Percentiles rank a stretch among this genome's conserved stretches.
These are phyloP conservation scores for Penicillium sp. DNA, from an alignment of 2,329 filamentous ascomycete species.

Conservation along the genomic window DNA sequence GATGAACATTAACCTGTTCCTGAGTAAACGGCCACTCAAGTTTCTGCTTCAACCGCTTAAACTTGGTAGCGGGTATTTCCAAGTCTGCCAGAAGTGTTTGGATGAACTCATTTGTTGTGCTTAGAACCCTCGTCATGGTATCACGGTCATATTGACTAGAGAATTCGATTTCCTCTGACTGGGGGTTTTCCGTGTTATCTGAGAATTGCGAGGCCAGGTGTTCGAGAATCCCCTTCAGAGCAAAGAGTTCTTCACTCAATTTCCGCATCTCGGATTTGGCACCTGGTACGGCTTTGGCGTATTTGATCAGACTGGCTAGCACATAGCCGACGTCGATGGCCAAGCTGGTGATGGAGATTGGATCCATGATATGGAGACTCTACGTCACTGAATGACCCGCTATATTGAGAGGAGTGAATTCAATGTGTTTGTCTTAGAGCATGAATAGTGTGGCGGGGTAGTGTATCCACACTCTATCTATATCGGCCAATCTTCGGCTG, in stretches of 20 bases:
- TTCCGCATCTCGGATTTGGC: slow-evolving; percentile 17
- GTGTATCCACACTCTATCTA: too few species aligned
- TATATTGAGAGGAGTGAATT: too few species aligned
- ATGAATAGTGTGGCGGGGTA: too few species aligned
- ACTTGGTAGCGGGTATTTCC: slow-evolving; percentile 11
- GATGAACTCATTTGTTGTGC: slow-evolving; percentile 13
- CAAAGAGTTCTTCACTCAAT: slow-evolving; percentile 18
- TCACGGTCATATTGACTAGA: slow-evolving; percentile 8
- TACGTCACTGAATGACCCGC: too few species aligned
- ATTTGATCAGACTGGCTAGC: slow-evolving; percentile 12
- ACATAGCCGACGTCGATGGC: slow-evolving; percentile 15
- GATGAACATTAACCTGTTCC: slow-evolving; percentile 12
- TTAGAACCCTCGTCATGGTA: slow-evolving; percentile 10
- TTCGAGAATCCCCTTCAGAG: slow-evolving; percentile 16
- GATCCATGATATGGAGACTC: slow-evolving; percentile 11
- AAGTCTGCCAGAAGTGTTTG: slow-evolving; percentile 11
- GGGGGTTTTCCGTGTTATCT: not conserved
- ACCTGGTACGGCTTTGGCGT: slow-evolving; percentile 13
- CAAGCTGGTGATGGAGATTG: slow-evolving; percentile 16
- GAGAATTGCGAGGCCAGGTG: slow-evolving; percentile 9
- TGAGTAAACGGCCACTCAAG: slow-evolving; percentile 19
- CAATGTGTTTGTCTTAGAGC: too few species aligned
- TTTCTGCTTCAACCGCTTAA: slow-evolving; percentile 15
- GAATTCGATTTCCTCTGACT: slow-evolving; percentile 4
- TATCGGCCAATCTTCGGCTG: too few species aligned